Conservation (phyloP, 176 grass and related monocot genomes). For the Cenchrus purpureus region DNA sequence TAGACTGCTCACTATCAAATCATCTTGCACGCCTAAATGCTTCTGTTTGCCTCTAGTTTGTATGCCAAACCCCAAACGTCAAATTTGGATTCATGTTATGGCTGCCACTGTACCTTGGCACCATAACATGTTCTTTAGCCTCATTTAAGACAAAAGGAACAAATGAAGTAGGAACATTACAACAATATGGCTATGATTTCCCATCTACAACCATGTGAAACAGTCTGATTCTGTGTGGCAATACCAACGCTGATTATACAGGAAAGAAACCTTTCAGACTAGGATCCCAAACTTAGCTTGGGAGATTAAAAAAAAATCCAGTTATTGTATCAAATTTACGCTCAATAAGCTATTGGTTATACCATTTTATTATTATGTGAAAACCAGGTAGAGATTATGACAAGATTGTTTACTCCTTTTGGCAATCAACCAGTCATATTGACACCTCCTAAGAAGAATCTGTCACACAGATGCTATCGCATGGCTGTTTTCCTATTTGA, state of each 20-base stretch:
- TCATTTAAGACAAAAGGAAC: not conserved
- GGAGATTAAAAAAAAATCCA: not conserved
- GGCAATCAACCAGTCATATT: constrained; percentile 9
- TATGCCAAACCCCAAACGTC: not conserved
- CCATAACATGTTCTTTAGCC: constrained; percentile 3
- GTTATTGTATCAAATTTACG: not conserved
- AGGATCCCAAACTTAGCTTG: not conserved
- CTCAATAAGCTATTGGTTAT: not conserved
- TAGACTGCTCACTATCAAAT: not conserved
- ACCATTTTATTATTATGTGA: not conserved
- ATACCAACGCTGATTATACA: not conserved
- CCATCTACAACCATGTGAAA: constrained; percentile 3
- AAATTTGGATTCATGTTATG: not conserved
- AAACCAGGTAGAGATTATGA: not conserved
- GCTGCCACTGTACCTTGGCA: not conserved
- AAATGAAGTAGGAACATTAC: constrained; percentile 10
- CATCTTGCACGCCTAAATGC: not conserved
- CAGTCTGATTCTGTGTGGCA: constrained; percentile 12
- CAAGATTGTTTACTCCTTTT: not conserved
- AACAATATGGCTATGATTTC: constrained; percentile 8
- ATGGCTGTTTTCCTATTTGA: constrained; percentile 7
- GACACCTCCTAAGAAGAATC: constrained; percentile 2
- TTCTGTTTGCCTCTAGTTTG: not conserved
- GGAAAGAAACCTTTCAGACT: not conserved
- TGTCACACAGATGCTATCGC: constrained; percentile 8